Evolutionary conservation across 106 monocot species (phyloP).

Genomic region (Phalaenopsis equestris): DNA sequence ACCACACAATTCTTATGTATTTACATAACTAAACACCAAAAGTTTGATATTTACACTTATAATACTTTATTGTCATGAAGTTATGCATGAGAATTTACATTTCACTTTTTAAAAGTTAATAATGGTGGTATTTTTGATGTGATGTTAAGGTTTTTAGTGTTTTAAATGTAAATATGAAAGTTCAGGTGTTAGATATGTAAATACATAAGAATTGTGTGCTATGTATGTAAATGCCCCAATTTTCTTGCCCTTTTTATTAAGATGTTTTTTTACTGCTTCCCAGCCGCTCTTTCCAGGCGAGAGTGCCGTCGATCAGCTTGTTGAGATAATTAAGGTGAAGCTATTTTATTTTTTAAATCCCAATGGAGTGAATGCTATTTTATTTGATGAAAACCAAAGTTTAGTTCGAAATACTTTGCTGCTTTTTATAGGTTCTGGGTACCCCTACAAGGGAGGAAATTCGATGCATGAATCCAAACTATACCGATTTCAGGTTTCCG

Average conservation of each 20-base stretch:
- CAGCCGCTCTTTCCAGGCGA: slow-evolving; percentile 71
- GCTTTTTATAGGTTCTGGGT: slow-evolving; percentile 51
- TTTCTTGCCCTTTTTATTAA: not conserved
- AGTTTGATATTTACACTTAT: no score
- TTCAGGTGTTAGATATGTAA: no score
- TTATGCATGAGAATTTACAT: no score
- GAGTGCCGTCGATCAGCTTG: slow-evolving; percentile 68
- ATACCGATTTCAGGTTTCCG: slow-evolving; percentile 70
- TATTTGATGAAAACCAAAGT: not conserved
- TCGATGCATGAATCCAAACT: slow-evolving; percentile 77
- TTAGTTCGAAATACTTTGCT: not conserved
- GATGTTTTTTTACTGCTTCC: not conserved
- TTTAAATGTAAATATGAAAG: no score
- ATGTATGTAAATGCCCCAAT: not conserved
- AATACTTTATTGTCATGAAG: no score
- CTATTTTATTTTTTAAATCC: not conserved
- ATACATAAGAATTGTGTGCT: no score
- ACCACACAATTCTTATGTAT: no score
- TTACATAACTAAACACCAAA: no score
- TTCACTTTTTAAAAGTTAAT: no score
- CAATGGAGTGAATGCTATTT: not conserved
- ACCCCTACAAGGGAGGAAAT: slow-evolving; percentile 82
- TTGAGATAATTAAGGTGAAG: slow-evolving; percentile 65
- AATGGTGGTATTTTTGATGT: no score
- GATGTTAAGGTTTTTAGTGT: no score